Conservation (phyloP, 331 rosid species). For the Saraca asoca region DNA sequence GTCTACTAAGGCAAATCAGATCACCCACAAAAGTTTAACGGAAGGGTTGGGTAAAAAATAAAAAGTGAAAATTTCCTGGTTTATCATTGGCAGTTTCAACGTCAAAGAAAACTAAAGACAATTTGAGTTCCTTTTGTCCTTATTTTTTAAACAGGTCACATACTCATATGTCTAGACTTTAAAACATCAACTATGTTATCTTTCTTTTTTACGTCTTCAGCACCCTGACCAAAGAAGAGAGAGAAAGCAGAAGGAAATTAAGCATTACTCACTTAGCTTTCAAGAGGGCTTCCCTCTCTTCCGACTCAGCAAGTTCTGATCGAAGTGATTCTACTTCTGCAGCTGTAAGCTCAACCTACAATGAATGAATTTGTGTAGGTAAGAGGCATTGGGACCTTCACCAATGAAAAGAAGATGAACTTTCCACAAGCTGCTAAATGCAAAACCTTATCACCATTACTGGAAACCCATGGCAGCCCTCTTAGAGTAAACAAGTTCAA, state of each 20-base stretch:
- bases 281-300: constrained; percentile 87
- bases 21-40: constrained; percentile 10
- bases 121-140: constrained; percentile 18
- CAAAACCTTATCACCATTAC: constrained; percentile 61
- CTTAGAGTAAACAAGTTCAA: constrained; percentile 63
- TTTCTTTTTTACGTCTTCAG: neutral
- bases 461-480: constrained; percentile 65
- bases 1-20: constrained; percentile 4
- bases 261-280: constrained; percentile 82
- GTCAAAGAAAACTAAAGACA: constrained; percentile 26
- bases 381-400: constrained; percentile 27
- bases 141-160: constrained; percentile 7
- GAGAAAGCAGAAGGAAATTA: constrained; percentile 30
- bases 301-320: constrained; percentile 73
- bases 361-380: constrained; percentile 29
- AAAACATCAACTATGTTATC: constrained; percentile 19
- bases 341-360: constrained; percentile 75
- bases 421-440: constrained; percentile 14
- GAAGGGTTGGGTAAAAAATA: constrained; percentile 2
- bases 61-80: constrained; percentile 20
- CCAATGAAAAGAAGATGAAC: constrained; percentile 15
- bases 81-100: constrained; percentile 32
- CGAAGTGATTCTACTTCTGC: constrained; percentile 84
- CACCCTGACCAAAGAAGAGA: neutral
- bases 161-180: constrained; percentile 15